Base-by-base conservation (phyloP, 1,284 basidiomycete genomes). In the Trichosporon coremiiforme region DNA sequence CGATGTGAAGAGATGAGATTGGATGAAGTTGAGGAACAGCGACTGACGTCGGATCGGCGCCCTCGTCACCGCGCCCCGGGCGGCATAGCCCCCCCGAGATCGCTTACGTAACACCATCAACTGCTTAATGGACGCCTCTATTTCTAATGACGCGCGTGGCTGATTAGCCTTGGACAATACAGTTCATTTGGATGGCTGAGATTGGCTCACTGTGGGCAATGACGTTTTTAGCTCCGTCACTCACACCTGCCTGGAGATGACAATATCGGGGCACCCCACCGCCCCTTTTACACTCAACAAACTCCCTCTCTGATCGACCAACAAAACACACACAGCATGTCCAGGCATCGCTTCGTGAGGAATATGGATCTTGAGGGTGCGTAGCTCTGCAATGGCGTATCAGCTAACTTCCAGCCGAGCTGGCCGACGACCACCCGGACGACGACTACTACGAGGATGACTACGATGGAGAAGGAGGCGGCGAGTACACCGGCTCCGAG, bases 291-390 rank as follows among this genome's bases (percentile, higher is more conserved):
- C 35, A 29, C 2, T 9, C 20, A 29, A 9, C 12, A 22, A 10
- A 64, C n/a, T n/a, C 45, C 25, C n/a, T 25, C 50, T 29, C 38
- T 36, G 17, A 38, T 41, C 20, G 5, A 22, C 5, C 7, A 25
- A 53, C 22, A n/a, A 12, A 38, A 2, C 63, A 15, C 38, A 8
- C 17, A 25, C 68, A 60, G 4, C 35, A 84, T 84, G 92, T 95
- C 94, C 10, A 86, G 94, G 81, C 96, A 99, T 84, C 90, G 96
- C 80, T 89, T 90, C 82, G 88, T 98, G 74, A 88, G 93, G 74
- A 95, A 97, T 82, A 86, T 99, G 63, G 90, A 98, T 79, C 85
- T 98, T 38, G 86, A 91, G 75, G 94, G 95, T 92, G 74, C 79
- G 82, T 75, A 76, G 22, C 20, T 29, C 8, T 31, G 20, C 33